Evolutionary conservation across 148 eudicot genomes (phyloP), one percentile per base, ranked within the genome.

Genomic region (Persicaria tinctoria): DNA sequence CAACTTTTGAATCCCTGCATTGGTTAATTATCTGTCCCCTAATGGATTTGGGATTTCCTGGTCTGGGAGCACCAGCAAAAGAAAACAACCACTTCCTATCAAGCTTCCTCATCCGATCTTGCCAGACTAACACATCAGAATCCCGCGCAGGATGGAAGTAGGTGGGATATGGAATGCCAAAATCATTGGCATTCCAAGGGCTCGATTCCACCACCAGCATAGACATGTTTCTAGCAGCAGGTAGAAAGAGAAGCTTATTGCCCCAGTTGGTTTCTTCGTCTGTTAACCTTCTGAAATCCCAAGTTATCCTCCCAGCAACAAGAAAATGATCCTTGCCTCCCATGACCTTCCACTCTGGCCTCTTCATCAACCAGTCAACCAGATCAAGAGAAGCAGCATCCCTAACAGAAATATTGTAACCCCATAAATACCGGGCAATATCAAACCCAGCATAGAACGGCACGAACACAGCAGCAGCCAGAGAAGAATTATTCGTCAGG

Each of bases 401-500:
- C 60, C 97, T 89, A 32, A 46, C 78, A 0, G 96, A 80, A 16
- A 79, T 83, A 68, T 92, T 92, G 74, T 83, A 83, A 50, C 97
- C 99, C 99, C 99, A 95, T 17, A 95, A 90, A 80, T 87, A 95
- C 76, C 97, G 83, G 0, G 99, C 92, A 77, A 90, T 83, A 75
- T 95, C 99, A 73, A 95, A 90, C 11, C 99, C 99, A 0, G 99
- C 97, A 77, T 95, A 95, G 59, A 90, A 95, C 68, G 99, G 99
- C 50, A 95, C 97, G 72, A 92, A 95, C 48, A 95, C 76, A 27
- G 99, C 99, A 32, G 97, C 92, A 18, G 99, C 97, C 8, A 87
- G 78, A 18, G 99, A 92, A 16, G 99, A 92, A 80, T 95, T 97
- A 68, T 76, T 80, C 0, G 99, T 92, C 77, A 95, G 81, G 80